Evolutionary conservation across 441 rosid genomes (phyloP).

Genomic region (Eutrema salsugineum): DNA sequence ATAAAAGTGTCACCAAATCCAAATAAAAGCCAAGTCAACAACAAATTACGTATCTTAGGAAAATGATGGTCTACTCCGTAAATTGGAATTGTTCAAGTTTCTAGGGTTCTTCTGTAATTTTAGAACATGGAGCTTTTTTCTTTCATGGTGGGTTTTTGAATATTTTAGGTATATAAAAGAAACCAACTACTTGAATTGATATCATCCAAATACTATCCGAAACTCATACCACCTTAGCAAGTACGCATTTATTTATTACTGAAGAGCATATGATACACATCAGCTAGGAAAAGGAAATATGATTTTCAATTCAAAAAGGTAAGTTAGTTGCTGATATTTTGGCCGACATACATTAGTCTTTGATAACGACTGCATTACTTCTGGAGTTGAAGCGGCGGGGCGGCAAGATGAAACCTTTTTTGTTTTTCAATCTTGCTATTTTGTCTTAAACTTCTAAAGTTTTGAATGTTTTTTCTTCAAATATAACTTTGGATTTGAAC

Average conservation of each 20-base stretch:
- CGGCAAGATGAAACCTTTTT: background rate
- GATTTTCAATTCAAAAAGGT: background rate
- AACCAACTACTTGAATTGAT: background rate
- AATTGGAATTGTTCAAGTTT: background rate
- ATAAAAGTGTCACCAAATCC: background rate
- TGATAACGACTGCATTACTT: background rate
- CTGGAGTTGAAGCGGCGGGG: background rate
- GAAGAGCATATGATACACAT: background rate
- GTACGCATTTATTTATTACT: background rate
- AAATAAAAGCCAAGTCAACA: background rate
- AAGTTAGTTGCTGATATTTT: background rate
- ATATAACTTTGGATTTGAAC: background rate
- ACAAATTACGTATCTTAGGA: slow-evolving; percentile 19
- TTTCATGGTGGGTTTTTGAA: background rate
- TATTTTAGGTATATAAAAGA: background rate
- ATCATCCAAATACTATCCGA: background rate
- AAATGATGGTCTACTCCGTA: background rate
- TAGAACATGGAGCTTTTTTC: background rate
- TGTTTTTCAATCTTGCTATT: background rate
- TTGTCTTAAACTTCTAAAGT: background rate
- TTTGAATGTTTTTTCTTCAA: background rate
- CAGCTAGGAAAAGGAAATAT: background rate
- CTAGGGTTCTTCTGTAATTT: background rate
- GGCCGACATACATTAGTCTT: slow-evolving; percentile 5
- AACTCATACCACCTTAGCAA: background rate